A percentile compares a stretch with the other conserved stretches of the same genome.
These are phyloP conservation scores for Prunella vulgaris DNA, from an alignment of 257 asterid species.

Conservation along the genomic window DNA sequence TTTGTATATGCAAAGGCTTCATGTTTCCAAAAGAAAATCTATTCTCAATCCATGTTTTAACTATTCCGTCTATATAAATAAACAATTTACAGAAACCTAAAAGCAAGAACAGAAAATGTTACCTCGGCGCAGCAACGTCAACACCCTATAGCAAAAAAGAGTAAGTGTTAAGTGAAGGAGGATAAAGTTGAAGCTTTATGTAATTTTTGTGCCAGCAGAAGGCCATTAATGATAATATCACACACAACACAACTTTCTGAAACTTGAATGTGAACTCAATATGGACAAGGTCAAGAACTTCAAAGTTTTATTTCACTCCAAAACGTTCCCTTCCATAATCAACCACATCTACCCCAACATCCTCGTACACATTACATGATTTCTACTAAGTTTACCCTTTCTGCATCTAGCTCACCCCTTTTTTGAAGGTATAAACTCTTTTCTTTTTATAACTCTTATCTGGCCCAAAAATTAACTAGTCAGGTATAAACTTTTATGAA, in stretches of 20 bases:
- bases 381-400: not conserved
- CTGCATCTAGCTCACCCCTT: not conserved
- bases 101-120: slow-evolving; percentile 20
- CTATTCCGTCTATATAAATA: not conserved
- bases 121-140: slow-evolving; percentile 44
- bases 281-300: not conserved
- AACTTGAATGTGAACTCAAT: not conserved
- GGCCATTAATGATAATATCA: not conserved
- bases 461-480: no score
- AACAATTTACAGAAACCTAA: not conserved
- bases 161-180: slow-evolving; percentile 6
- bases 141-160: slow-evolving; percentile 36
- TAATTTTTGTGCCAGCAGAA: not conserved
- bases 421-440: not conserved
- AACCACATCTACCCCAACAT: not conserved
- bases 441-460: no score
- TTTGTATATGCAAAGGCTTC: not conserved
- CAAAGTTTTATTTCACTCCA: not conserved
- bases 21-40: not conserved
- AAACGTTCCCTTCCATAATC: slow-evolving; percentile 1
- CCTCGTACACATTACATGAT: not conserved
- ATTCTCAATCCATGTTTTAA: not conserved
- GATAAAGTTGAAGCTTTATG: not conserved
- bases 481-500: no score
- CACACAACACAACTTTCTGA: not conserved